phyloP scores from a whole-genome alignment of 495 filamentous ascomycete genomes.

The Penicillium diatomitis region DNA sequence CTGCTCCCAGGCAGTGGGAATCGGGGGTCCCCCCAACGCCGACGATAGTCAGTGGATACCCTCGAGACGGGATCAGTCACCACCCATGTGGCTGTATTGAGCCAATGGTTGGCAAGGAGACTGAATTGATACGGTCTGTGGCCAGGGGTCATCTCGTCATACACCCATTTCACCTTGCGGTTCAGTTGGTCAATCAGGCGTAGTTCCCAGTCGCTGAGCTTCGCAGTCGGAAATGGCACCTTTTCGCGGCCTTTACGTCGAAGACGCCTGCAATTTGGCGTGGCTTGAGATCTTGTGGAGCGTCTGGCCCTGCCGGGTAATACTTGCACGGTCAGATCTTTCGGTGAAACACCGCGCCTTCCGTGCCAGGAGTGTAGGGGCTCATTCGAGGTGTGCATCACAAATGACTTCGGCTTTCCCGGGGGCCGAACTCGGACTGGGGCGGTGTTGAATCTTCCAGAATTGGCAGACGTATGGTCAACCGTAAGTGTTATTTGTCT shows the following conservation, averaged over 20 bases:
- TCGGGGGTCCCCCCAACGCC: constrained; percentile 30
- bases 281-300: neutral
- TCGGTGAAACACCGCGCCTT: too few relatives aligned
- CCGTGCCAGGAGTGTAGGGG: neutral
- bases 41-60: constrained; percentile 22
- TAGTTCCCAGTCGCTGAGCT: constrained; percentile 30
- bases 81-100: constrained; percentile 33
- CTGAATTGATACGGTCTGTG: constrained; percentile 35
- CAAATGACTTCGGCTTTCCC: neutral
- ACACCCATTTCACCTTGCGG: constrained; percentile 32
- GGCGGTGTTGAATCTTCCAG: constrained; percentile 5
- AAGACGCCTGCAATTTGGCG: neutral
- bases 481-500: neutral
- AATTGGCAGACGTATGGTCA: neutral
- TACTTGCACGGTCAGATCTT: too few relatives aligned
- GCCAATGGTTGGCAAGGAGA: constrained; percentile 35
- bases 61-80: constrained; percentile 32
- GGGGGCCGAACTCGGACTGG: neutral
- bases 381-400: neutral
- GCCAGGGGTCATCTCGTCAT: constrained; percentile 30
- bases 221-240: neutral
- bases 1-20: constrained; percentile 24
- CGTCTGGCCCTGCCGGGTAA: neutral
- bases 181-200: constrained; percentile 26
- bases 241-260: neutral